A percentile compares a stretch with the other conserved stretches of the same genome.
Conservation (phyloP, 2,329 filamentous ascomycete genomes). For the Sporothrix variecibatus region DNA sequence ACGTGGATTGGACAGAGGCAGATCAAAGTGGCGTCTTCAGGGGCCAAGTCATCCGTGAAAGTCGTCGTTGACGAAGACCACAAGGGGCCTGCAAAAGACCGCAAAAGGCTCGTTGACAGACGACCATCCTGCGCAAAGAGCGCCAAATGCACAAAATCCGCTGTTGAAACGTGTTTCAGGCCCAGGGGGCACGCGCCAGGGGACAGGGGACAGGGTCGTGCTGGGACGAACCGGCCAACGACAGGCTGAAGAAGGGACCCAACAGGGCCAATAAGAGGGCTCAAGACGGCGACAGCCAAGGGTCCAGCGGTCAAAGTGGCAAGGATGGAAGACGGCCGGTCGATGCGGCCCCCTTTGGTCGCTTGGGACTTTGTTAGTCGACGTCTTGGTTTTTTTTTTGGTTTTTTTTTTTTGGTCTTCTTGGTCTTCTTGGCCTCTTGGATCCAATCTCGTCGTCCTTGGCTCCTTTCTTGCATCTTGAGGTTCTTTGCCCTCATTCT, state of each 20-base stretch:
- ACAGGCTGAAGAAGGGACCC: not conserved
- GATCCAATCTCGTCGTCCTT: not conserved
- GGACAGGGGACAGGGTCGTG: not conserved
- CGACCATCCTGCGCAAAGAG: not conserved
- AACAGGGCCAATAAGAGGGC: not conserved
- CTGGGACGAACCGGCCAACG: not conserved
- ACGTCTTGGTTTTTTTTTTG: not conserved
- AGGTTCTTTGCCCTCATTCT: not conserved
- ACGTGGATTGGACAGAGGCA: not conserved
- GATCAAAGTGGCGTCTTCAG: not conserved
- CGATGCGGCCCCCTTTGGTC: conserved; percentile 6
- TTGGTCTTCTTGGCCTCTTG: not conserved
- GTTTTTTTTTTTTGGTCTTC: not conserved
- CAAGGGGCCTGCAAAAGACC: not conserved
- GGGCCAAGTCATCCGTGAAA: not conserved
- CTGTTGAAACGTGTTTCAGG: conserved; percentile 19
- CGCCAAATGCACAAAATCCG: not conserved
- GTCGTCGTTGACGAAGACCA: not conserved
- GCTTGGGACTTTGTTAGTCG: not conserved
- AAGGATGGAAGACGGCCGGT: not conserved
- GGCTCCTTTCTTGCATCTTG: not conserved
- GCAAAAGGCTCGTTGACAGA: not conserved
- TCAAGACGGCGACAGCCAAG: not conserved
- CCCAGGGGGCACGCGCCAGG: not conserved
- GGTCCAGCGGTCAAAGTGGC: not conserved